Evolutionary conservation across 257 asterid species (phyloP), one percentile per base, ranked within the genome.

Genomic region (Gentiana macrophylla): DNA sequence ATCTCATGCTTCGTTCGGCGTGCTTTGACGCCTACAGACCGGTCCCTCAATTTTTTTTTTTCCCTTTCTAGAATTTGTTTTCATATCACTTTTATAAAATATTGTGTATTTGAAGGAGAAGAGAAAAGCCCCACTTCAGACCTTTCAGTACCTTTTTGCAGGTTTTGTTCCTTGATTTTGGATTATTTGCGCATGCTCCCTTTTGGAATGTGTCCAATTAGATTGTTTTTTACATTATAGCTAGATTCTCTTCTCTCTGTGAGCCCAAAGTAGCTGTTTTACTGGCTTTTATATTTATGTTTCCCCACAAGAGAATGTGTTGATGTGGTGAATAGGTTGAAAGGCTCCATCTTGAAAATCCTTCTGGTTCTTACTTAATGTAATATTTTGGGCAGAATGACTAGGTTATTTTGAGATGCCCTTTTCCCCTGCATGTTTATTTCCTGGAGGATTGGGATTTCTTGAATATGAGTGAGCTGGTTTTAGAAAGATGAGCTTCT

Each of bases 1-100:
- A 70, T 63, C 79, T 77, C 94, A 79, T 72, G 85, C 90, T 80
- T 77, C 64, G 87, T 62, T 81, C 71, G 80, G 95, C 95, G 91
- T 86, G 95, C 95, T 84, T 84, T 73, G 87, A 72, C 77, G 82
- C 79, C 67, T 72, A 60, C 60, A 64, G 65, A 77, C 63, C 78
- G 61, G 69, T 79, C 82, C 84, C 71, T 70, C 69, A 62, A 50
- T 56, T 62, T 54, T 49, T 53, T 53, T 56, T 62, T 59, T 36
- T 59, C 35, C 70, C 34, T 65, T 64, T 62, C 46, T 37, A 57
- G 35, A 46, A 53, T 72, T 46, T 56, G 37, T 65, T 63, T 50
- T 56, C 55, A 66, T 24, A 24, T 24, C 24, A 24, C 24, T 24
- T 24, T 24, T 24, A 24, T 24, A 24, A 24, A 24, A 24, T 24